Conservation (phyloP, 371 early-diverging fungal genomes). For the Smittium culicis region DNA sequence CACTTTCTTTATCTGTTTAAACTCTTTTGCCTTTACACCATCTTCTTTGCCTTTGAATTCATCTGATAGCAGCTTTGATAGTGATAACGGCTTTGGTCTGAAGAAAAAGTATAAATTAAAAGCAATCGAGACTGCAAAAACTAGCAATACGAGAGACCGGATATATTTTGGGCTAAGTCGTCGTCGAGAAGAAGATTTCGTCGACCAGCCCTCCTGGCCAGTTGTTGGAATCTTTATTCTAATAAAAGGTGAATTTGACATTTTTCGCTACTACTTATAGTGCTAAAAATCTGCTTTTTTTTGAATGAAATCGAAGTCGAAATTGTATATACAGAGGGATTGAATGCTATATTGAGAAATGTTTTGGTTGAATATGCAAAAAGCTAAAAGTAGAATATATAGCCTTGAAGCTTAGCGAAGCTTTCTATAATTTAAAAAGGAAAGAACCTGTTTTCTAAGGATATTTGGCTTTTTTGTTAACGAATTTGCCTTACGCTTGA, state of each 20-base stretch:
- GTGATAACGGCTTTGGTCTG: conserved; percentile 22
- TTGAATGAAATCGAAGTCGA: too few species aligned
- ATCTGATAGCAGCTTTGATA: conserved; percentile 16
- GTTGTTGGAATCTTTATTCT: conserved; percentile 32
- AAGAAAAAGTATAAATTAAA: conserved; percentile 30
- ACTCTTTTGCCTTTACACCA: conserved; percentile 10
- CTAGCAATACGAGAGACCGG: conserved; percentile 18
- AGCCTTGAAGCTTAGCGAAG: too few species aligned
- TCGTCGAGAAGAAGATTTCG: conserved; percentile 23
- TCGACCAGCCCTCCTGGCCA: conserved; percentile 23
- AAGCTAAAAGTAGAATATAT: too few species aligned
- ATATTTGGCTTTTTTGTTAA: too few species aligned
- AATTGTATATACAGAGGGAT: too few species aligned
- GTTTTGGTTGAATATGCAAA: too few species aligned
- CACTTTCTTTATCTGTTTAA: background rate
- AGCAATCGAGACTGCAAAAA: conserved; percentile 22
- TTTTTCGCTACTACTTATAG: background rate
- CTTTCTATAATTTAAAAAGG: too few species aligned
- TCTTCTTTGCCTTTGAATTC: conserved; percentile 2
- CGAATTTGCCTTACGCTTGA: too few species aligned
- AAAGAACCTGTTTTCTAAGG: too few species aligned
- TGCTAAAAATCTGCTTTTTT: too few species aligned
- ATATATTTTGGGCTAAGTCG: conserved; percentile 19
- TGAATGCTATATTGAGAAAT: too few species aligned
- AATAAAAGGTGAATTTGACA: conserved; percentile 8